Evolutionary conservation across 352 stramenopile genomes (phyloP).

Genomic region (Pythium oligandrum): DNA sequence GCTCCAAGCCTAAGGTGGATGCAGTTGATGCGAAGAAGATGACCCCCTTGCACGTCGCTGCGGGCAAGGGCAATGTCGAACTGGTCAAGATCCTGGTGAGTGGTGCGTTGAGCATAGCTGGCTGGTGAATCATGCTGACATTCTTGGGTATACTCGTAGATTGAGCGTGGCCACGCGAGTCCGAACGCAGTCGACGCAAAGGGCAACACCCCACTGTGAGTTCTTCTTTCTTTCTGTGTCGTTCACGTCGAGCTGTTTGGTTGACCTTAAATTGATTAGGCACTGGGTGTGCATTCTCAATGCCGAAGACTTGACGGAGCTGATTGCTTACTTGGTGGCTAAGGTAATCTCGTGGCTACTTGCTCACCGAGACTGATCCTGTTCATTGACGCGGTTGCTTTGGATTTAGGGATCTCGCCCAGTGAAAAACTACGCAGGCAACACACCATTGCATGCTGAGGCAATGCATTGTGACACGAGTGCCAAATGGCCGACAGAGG

Average conservation of each 20-base stretch:
- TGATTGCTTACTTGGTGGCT: conserved; percentile 51
- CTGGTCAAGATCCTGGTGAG: conserved; percentile 49
- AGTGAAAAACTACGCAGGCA: conserved; percentile 47
- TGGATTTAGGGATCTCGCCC: conserved; percentile 47
- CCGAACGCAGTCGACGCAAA: conserved; percentile 59
- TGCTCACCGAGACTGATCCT: no score
- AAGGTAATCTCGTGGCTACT: conserved; percentile 29
- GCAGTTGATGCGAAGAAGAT: conserved; percentile 65
- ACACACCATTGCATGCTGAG: conserved; percentile 66
- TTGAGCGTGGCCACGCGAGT: conserved; percentile 50
- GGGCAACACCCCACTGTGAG: conserved; percentile 66
- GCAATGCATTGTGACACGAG: conserved; percentile 67
- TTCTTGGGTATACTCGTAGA: conserved; percentile 10
- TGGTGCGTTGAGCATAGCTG: not conserved
- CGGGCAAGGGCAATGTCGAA: conserved; percentile 57
- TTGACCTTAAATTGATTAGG: conserved; percentile 13
- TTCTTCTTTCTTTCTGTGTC: not conserved
- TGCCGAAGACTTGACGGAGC: conserved; percentile 28
- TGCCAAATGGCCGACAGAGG: conserved; percentile 46
- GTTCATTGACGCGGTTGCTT: no score
- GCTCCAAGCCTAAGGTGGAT: conserved; percentile 59
- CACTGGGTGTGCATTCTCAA: conserved; percentile 74
- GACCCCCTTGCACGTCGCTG: conserved; percentile 63
- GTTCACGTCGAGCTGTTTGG: no score
- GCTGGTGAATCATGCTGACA: not conserved